Conservation (phyloP, 805 yeast species). For the Candida xyloterini region DNA sequence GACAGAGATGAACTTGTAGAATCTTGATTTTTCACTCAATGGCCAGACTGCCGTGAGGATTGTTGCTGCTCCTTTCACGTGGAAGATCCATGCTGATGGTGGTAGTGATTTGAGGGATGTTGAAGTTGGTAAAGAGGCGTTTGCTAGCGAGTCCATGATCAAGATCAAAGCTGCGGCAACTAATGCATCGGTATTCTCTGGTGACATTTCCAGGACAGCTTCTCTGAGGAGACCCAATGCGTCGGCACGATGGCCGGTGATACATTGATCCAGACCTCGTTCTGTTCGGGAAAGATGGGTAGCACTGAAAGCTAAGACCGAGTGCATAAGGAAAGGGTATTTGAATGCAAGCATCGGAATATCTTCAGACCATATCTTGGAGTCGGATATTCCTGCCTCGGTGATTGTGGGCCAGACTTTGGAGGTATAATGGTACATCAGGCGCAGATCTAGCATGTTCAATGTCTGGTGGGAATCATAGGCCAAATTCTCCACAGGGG, state of each 20-base stretch:
- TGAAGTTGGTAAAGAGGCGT: constrained; percentile 64
- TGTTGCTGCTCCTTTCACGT: constrained; percentile 95
- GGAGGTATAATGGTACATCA: constrained; percentile 85
- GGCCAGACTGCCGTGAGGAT: constrained; percentile 97
- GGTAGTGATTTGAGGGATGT: constrained; percentile 64
- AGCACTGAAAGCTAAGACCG: constrained; percentile 86
- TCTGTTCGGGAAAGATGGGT: constrained; percentile 82
- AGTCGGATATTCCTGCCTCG: constrained; percentile 85
- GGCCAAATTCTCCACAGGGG: constrained; percentile 20
- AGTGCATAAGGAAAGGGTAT: constrained; percentile 89
- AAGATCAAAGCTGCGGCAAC: constrained; percentile 88
- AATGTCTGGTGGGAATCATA: constrained; percentile 35
- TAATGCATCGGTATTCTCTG: constrained; percentile 86
- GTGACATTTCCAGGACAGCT: constrained; percentile 78
- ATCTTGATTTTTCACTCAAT: constrained; percentile 62
- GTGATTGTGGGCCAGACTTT: constrained; percentile 85
- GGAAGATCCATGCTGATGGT: constrained; percentile 95
- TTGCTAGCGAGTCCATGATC: constrained; percentile 91
- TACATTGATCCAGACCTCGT: constrained; percentile 73
- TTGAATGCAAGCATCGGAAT: constrained; percentile 87
- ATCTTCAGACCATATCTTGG: constrained; percentile 81
- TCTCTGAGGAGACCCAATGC: constrained; percentile 78
- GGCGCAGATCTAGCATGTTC: constrained; percentile 71
- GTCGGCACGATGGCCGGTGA: constrained; percentile 83
- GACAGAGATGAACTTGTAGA: constrained; percentile 71